Percentiles rank a stretch among this genome's conserved stretches.
These are phyloP conservation scores for Ceratobasidium sp. DNA, from an alignment of 1,284 basidiomycete species.

Conservation along the genomic window DNA sequence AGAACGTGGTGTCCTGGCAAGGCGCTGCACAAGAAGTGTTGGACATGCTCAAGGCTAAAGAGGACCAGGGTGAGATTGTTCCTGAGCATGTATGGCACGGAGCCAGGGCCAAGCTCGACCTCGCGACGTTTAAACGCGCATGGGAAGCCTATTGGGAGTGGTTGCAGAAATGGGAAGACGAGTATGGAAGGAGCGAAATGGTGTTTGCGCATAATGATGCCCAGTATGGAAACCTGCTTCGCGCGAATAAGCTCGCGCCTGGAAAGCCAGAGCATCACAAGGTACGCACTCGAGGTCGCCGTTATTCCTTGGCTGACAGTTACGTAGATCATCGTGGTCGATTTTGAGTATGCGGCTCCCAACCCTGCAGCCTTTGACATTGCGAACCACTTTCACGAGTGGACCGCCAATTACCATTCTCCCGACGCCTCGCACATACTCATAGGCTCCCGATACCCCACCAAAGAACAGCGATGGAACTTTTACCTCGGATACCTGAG, in stretches of 20 bases:
- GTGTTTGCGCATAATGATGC: conserved; percentile 91
- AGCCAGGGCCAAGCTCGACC: conserved; percentile 56
- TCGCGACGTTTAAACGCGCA: conserved; percentile 65
- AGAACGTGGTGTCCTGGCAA: conserved; percentile 71
- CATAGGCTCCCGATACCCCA: conserved; percentile 73
- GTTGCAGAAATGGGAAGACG: conserved; percentile 66
- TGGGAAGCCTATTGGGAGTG: conserved; percentile 75
- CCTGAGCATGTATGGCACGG: conserved; percentile 47
- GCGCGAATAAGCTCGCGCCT: conserved; percentile 64
- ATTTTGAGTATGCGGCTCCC: conserved; percentile 92
- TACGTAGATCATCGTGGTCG: conserved; percentile 85
- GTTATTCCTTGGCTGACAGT: background rate
- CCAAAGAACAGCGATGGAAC: conserved; percentile 70
- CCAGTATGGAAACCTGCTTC: conserved; percentile 91
- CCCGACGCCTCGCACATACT: conserved; percentile 75
- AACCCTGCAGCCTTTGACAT: conserved; percentile 93
- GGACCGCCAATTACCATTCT: conserved; percentile 87
- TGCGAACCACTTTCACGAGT: conserved; percentile 95
- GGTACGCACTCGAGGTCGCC: conserved; percentile 42
- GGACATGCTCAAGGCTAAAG: conserved; percentile 35
- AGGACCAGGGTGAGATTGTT: conserved; percentile 20
- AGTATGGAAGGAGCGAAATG: conserved; percentile 61
- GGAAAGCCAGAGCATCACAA: conserved; percentile 51
- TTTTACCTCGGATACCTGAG: conserved; percentile 84
- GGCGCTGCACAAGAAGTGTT: conserved; percentile 64